phyloP scores from a whole-genome alignment of 1,284 basidiomycete genomes.

The Fomitopsis schrenkii region DNA sequence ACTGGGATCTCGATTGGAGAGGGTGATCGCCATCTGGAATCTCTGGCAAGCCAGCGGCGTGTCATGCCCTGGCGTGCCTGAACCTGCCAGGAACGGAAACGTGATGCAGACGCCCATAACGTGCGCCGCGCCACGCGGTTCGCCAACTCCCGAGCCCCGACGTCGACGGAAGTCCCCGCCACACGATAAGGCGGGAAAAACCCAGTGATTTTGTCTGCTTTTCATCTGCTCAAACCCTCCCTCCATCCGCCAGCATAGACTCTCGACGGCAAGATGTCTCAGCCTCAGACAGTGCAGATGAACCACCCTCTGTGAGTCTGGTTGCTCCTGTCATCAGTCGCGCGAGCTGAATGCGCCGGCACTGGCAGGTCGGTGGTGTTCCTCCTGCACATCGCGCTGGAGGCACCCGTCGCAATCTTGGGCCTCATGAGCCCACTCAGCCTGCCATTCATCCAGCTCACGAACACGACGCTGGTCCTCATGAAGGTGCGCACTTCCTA shows the following conservation, averaged over 20 bases:
- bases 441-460: slow-evolving; percentile 74
- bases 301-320: slow-evolving; percentile 8
- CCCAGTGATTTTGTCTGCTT: neutral
- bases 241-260: neutral
- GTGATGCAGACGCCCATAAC: neutral
- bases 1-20: neutral
- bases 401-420: slow-evolving; percentile 71
- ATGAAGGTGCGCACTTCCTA: slow-evolving; percentile 51
- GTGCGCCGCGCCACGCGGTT: neutral
- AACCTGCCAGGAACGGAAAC: neutral
- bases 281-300: neutral
- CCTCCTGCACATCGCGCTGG: slow-evolving; percentile 73
- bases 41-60: neutral
- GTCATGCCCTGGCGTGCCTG: neutral
- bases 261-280: neutral
- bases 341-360: neutral
- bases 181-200: neutral
- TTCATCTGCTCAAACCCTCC: neutral
- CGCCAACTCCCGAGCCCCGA: neutral
- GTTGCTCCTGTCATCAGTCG: neutral
- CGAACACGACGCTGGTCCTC: slow-evolving; percentile 73
- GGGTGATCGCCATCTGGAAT: slow-evolving; percentile 5
- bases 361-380: slow-evolving; percentile 57
- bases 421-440: slow-evolving; percentile 60
- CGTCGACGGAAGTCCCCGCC: neutral